These are phyloP conservation scores for Striga asiatica DNA, from an alignment of 257 asterid species.

Conservation along the genomic window DNA sequence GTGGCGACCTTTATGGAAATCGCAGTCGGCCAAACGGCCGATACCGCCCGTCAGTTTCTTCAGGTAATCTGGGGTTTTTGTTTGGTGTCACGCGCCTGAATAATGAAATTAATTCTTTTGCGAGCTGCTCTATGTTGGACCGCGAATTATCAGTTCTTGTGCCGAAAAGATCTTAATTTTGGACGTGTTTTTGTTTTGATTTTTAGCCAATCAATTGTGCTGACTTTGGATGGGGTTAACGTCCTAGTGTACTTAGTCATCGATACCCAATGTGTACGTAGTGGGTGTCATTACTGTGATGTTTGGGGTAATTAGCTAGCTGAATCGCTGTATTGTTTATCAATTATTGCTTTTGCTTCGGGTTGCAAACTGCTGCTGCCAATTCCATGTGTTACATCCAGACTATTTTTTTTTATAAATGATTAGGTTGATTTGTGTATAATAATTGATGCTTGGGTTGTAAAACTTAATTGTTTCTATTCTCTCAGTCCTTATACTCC, in stretches of 20 bases:
- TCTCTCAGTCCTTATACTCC: not conserved
- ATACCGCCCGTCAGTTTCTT: slow-evolving; percentile 81
- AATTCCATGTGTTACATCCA: not conserved
- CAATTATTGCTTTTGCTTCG: not conserved
- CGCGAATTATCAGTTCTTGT: not conserved
- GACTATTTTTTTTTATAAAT: no score
- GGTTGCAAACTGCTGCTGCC: not conserved
- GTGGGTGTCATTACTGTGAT: not conserved
- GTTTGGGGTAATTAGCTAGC: not conserved
- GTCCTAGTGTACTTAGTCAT: not conserved
- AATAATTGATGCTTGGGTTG: not conserved
- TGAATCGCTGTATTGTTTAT: not conserved
- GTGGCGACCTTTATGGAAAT: slow-evolving; percentile 70
- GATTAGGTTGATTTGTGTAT: not conserved
- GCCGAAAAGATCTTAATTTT: not conserved
- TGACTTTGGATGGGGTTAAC: not conserved
- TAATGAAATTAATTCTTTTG: not conserved
- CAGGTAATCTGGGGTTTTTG: slow-evolving; percentile 35
- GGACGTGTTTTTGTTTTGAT: not conserved
- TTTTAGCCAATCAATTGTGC: not conserved
- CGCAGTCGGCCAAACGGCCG: slow-evolving; percentile 77
- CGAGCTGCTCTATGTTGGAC: not conserved
- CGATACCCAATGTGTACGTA: not conserved
- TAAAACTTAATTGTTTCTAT: no score
- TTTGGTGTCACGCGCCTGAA: not conserved